Conservation (phyloP, 495 filamentous ascomycete species). For the Hapsidospora chrysogenum region DNA sequence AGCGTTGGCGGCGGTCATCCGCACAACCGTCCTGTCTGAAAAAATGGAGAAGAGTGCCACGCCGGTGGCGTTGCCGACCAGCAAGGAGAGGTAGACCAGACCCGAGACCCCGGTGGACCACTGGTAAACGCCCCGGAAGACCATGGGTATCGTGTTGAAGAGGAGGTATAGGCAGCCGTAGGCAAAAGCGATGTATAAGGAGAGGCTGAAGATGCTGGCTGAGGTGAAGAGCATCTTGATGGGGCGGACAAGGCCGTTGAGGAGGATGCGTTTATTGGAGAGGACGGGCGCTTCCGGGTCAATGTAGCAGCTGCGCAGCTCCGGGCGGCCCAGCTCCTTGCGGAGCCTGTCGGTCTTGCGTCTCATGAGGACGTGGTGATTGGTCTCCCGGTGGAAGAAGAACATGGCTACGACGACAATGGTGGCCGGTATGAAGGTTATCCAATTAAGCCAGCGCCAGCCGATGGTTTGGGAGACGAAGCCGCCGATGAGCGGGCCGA, state of each 20-base stretch:
- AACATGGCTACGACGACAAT: slow-evolving; percentile 23
- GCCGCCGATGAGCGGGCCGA: slow-evolving; percentile 35
- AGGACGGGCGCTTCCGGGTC: slow-evolving; percentile 5
- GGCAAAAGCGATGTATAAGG: slow-evolving; percentile 54
- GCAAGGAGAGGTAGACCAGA: slow-evolving; percentile 26
- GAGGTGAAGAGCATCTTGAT: slow-evolving; percentile 37
- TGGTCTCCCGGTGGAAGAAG: slow-evolving; percentile 30
- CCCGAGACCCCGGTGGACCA: slow-evolving; percentile 15
- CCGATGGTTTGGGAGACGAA: slow-evolving; percentile 27
- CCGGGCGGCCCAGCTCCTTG: slow-evolving; percentile 13
- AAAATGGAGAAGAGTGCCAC: slow-evolving; percentile 15
- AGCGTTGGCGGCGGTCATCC: slow-evolving; percentile 24
- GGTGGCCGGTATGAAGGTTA: slow-evolving; percentile 31
- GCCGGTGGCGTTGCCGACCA: slow-evolving; percentile 22
- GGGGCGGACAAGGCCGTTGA: slow-evolving; percentile 29
- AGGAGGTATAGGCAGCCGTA: slow-evolving; percentile 66
- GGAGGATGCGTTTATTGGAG: slow-evolving; percentile 10
- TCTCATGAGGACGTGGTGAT: slow-evolving; percentile 31
- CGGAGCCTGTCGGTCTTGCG: slow-evolving; percentile 25
- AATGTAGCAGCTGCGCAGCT: slow-evolving; percentile 17
- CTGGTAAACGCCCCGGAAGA: slow-evolving; percentile 36
- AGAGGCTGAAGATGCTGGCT: slow-evolving; percentile 52
- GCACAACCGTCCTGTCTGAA: slow-evolving; percentile 25
- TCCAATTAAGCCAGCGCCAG: slow-evolving; percentile 46
- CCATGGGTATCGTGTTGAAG: slow-evolving; percentile 48